Base-by-base conservation (phyloP, 2,329 filamentous ascomycete genomes). In the Penicillium nordicum region DNA sequence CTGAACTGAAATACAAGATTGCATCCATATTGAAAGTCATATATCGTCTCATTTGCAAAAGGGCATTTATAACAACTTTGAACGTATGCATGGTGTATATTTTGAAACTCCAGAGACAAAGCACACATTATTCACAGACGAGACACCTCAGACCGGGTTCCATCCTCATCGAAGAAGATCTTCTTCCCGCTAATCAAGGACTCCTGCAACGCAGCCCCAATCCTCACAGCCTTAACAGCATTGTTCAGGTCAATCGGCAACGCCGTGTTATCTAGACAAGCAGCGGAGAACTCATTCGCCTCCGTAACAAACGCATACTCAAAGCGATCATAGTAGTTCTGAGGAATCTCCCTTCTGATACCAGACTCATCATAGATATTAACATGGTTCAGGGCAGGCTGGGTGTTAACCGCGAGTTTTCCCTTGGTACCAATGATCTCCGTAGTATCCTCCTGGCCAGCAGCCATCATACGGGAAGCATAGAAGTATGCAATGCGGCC, bases 381-480 rank as follows among this genome's bases (percentile, higher is more conserved):
- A 10, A 88, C 80, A 18, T 86, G 74, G 53, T 83, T 82, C 7
- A 75, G 70, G 34, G 75, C 72, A 5, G 86, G 86, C 64, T 85
- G 80, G 1, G 78, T 79, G 64, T 88, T 88, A 58, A 88, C 77
- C 0, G 78, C 73, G 5, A 88, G 65, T 69, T 88, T 88, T 23
- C 86, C 85, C 62, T 81, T 78, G 1, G 86, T 88, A 12, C 85
- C 86, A 53, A 88, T 85, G 59, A 88, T 82, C 72, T 88, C 85
- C 0, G 86, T 87, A 57, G 79, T 82, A 68, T 88, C 86, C 59
- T 87, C 82, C 70, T 88, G 85, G 0, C 86, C 86, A 0, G 83
- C 81, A 0, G 85, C 83, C 82, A 88, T 88, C 82, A 88, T 88
- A 14, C 85, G 78, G 10, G 78, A 82, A 41, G 78, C 79, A 69